These are phyloP conservation scores for Clohesyomyces aquaticus DNA, from an alignment of 495 filamentous ascomycete genomes.

Conservation along the genomic window DNA sequence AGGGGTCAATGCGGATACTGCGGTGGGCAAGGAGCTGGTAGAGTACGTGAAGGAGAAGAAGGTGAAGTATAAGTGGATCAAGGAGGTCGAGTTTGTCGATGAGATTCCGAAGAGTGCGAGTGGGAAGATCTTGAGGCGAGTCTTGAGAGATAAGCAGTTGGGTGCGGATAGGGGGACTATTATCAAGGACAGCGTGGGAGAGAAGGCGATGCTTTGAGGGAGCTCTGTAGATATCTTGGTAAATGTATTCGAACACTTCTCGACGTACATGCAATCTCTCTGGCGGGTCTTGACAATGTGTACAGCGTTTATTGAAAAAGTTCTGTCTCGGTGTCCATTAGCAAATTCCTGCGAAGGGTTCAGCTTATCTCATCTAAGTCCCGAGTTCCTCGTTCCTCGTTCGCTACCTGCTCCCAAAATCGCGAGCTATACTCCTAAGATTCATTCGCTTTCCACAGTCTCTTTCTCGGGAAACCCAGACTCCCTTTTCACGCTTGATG, in stretches of 20 bases:
- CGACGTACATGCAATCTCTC: neutral
- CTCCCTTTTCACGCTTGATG: neutral
- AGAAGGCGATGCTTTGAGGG: conserved; percentile 49
- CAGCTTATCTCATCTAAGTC: too few species aligned
- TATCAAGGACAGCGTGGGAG: conserved; percentile 47
- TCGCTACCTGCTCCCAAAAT: too few species aligned
- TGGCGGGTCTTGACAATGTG: too few species aligned
- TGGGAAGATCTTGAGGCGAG: conserved; percentile 67
- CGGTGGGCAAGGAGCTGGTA: conserved; percentile 52
- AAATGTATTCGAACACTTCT: neutral
- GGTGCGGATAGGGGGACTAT: conserved; percentile 38
- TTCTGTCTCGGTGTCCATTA: too few species aligned
- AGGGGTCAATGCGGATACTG: conserved; percentile 40
- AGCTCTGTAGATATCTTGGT: neutral
- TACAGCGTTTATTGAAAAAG: too few species aligned
- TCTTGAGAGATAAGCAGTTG: conserved; percentile 54
- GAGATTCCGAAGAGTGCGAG: conserved; percentile 70
- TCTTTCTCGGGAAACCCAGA: too few species aligned
- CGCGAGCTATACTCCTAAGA: too few species aligned
- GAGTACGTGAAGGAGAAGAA: conserved; percentile 64
- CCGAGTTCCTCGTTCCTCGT: too few species aligned
- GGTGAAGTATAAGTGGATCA: conserved; percentile 68
- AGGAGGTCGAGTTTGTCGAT: conserved; percentile 64
- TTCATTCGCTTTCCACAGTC: too few species aligned
- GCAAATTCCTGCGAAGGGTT: too few species aligned